A percentile compares a stretch with the other conserved stretches of the same genome.
Evolutionary conservation across 1,284 basidiomycete species (phyloP).

Genomic region (Exsudoporus floridanus): DNA sequence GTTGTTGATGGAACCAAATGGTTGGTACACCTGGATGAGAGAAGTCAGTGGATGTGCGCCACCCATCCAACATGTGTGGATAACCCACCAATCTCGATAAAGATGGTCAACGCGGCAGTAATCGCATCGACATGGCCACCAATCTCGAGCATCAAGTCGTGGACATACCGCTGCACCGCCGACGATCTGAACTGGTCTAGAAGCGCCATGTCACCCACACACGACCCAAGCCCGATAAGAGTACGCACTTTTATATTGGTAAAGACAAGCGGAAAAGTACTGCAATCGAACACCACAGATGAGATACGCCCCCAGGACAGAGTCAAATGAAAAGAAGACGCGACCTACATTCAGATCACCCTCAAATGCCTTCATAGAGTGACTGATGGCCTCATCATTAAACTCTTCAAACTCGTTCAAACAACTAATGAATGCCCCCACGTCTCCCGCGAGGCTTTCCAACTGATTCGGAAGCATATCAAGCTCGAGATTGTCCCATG

Average conservation of each 20-base stretch:
- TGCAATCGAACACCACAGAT: constrained; percentile 2
- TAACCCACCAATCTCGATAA: constrained; percentile 52
- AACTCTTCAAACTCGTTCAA: constrained; percentile 58
- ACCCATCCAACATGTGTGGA: not conserved
- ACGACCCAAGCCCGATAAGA: constrained; percentile 16
- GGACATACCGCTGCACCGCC: constrained; percentile 55
- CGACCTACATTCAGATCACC: constrained; percentile 46
- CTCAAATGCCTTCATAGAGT: constrained; percentile 49
- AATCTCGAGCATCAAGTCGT: constrained; percentile 51
- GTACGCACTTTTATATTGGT: constrained; percentile 26
- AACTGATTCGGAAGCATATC: constrained; percentile 39
- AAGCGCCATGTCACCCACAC: not conserved
- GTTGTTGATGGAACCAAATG: constrained; percentile 58
- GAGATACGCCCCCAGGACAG: not conserved
- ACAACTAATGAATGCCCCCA: constrained; percentile 49
- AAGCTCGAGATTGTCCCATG: constrained; percentile 28
- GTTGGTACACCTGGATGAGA: constrained; percentile 50
- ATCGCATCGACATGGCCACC: constrained; percentile 55
- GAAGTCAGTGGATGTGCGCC: constrained; percentile 4
- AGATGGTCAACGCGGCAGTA: constrained; percentile 46
- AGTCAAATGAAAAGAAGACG: not conserved
- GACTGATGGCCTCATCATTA: constrained; percentile 52
- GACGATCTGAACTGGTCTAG: constrained; percentile 47
- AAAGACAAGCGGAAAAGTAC: constrained; percentile 34
- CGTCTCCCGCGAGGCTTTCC: constrained; percentile 45